Percentiles rank a stretch among this genome's conserved stretches.
These are phyloP conservation scores for Pleurotus eryngii DNA, from an alignment of 768 basidiomycete species.

Conservation along the genomic window DNA sequence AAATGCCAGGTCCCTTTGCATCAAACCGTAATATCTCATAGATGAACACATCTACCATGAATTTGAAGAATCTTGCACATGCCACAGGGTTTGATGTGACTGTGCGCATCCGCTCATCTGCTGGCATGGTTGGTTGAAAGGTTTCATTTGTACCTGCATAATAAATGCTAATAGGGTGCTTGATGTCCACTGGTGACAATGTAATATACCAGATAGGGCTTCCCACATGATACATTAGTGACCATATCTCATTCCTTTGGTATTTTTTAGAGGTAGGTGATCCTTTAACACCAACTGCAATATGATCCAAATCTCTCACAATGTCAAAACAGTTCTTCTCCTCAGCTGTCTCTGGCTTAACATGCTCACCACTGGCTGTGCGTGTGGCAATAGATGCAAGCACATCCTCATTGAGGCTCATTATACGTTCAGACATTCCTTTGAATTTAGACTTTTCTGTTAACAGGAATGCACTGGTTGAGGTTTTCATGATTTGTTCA, in stretches of 20 bases:
- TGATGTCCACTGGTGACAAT: too few species aligned
- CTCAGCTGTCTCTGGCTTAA: slow-evolving; percentile 21
- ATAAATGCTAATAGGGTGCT: not conserved
- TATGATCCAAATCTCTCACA: slow-evolving; percentile 29
- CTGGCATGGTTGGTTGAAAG: not conserved
- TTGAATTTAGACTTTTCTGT: slow-evolving; percentile 24
- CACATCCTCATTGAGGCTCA: slow-evolving; percentile 18
- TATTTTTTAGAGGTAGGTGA: slow-evolving; percentile 13
- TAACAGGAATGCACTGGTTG: slow-evolving; percentile 23
- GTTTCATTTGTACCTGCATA: not conserved
- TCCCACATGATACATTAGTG: too few species aligned
- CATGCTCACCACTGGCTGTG: slow-evolving; percentile 20
- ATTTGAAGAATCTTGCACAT: not conserved
- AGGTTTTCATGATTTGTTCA: slow-evolving; percentile 21
- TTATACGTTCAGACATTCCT: slow-evolving; percentile 18
- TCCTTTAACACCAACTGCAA: slow-evolving; percentile 26
- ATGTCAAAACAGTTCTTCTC: slow-evolving; percentile 34
- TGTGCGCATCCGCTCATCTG: not conserved
- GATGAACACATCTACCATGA: not conserved
- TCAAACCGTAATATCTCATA: not conserved
- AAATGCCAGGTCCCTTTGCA: not conserved
- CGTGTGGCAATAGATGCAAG: slow-evolving; percentile 15
- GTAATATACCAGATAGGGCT: too few species aligned
- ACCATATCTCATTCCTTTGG: not conserved
- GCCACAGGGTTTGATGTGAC: not conserved